Percentiles rank a stretch among this genome's conserved stretches.
Conservation (phyloP, 176 grass and related monocot species). For the Raddia guianensis region DNA sequence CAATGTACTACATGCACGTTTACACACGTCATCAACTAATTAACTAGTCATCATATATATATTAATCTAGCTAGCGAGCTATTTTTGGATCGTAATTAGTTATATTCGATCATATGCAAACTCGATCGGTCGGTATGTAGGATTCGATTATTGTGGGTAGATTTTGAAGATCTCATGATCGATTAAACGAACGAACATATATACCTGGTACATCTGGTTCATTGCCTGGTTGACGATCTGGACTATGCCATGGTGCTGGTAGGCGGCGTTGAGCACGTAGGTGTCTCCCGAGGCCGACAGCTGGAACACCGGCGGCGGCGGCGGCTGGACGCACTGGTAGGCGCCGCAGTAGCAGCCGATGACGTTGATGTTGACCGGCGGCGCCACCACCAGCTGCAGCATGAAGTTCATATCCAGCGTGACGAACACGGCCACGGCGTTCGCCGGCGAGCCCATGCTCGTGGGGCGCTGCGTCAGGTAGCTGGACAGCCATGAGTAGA, state of each 20-base stretch:
- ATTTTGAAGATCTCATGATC: too few relatives aligned
- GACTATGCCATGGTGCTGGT: neutral
- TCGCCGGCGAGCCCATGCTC: neutral
- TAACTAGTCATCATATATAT: too few relatives aligned
- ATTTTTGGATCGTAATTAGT: too few relatives aligned
- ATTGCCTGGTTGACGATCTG: neutral
- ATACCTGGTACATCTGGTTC: conserved; percentile 15
- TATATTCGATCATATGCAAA: too few relatives aligned
- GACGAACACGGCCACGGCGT: neutral
- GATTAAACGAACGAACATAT: too few relatives aligned
- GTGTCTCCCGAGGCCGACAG: neutral
- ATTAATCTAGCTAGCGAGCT: too few relatives aligned
- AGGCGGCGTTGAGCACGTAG: neutral
- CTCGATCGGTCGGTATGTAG: too few relatives aligned
- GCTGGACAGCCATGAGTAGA: conserved; percentile 1
- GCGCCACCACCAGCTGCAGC: neutral
- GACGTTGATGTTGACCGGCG: too few relatives aligned
- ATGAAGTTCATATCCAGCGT: neutral
- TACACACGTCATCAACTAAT: too few relatives aligned
- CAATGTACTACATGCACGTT: too few relatives aligned
- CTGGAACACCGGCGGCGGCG: neutral
- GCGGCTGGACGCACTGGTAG: neutral
- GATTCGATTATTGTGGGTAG: too few relatives aligned
- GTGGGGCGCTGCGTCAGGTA: conserved; percentile 20
- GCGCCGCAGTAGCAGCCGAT: too few relatives aligned